Evolutionary conservation across 1,139 yeast genomes (phyloP), one percentile per base, ranked within the genome.

Genomic region (Geotrichum australiense): DNA sequence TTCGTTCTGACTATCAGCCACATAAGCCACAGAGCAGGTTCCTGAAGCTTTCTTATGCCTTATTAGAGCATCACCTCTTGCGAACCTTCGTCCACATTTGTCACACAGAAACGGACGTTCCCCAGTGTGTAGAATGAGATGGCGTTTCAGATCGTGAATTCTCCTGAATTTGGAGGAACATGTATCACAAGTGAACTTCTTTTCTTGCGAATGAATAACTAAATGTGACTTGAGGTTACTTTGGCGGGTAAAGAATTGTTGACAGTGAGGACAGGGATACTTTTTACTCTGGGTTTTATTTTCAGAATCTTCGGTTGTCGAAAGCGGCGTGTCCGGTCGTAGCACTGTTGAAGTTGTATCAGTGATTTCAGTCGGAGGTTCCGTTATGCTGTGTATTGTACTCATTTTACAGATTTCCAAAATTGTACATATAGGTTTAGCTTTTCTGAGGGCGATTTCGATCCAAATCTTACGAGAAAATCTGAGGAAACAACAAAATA

Each of bases 111-210:
- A 80, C 1, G 91, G 89, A 57, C 76, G 78, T 51, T 76, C 86
- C 30, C 91, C 91, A 0, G 87, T 74, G 56, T 84, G 94, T 26
- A 80, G 66, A 58, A 79, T 79, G 50, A 74, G 75, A 55, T 84
- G 94, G 35, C 94, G 68, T 55, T 78, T 80, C 53, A 83, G 68
- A 58, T 84, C 94, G 57, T 83, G 91, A 28, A 77, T 71, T 35
- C 94, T 68, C 47, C 93, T 70, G 57, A 84, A 84, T 51, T 70
- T 72, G 39, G 74, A 65, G 44, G 71, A 66, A 54, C 94, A 84
- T 12, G 73, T 70, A n/a, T 71, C 53, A 59, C 94, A 84, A 21
- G 66, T 63, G 61, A 73, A 84, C 2, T 89, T 87, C 56, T 77
- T 79, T 46, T 71, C 70, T 37, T 74, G 70, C 10, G 84, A 73